A percentile compares a stretch with the other conserved stretches of the same genome.
These are phyloP conservation scores for Bryum argenteum DNA, from an alignment of 225 moss, liverwort and hornwort genomes.

Conservation along the genomic window DNA sequence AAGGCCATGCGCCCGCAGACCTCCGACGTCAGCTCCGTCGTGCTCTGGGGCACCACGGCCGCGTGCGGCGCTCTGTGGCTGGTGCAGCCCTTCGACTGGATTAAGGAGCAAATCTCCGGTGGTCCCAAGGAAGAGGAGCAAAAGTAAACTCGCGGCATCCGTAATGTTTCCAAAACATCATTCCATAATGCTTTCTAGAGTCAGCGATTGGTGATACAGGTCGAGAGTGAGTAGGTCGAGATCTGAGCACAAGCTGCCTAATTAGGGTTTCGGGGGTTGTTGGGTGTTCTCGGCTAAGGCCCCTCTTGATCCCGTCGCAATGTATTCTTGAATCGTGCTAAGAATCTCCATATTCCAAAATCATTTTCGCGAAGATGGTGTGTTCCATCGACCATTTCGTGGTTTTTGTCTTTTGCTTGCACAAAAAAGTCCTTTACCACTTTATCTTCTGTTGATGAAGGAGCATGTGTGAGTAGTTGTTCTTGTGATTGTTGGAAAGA, in stretches of 20 bases:
- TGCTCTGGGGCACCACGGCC: constrained; percentile 56
- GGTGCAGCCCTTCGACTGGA: constrained; percentile 66
- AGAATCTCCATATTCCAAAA: constrained; percentile 2
- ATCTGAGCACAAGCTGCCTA: not conserved
- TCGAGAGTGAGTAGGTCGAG: not conserved
- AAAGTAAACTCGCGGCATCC: constrained; percentile 12
- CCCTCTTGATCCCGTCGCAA: not conserved
- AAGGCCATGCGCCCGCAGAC: constrained; percentile 48
- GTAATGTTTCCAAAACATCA: not conserved
- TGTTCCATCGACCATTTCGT: not conserved
- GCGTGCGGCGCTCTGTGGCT: constrained; percentile 55
- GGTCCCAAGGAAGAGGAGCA: constrained; percentile 31
- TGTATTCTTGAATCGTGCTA: constrained; percentile 17
- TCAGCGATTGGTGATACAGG: not conserved
- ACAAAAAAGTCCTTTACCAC: too few species aligned
- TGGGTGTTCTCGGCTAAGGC: not conserved
- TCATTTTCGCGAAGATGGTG: not conserved
- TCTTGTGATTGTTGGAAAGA: too few species aligned
- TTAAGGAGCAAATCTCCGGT: constrained; percentile 53
- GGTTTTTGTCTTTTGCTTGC: too few species aligned
- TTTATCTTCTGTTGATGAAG: too few species aligned
- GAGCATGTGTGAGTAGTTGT: too few species aligned
- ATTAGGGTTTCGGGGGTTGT: constrained; percentile 22
- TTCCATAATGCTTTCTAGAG: not conserved
- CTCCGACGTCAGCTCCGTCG: constrained; percentile 47